Base-by-base conservation (phyloP, 345 rosid species). In the Eucalyptus decipiens region DNA sequence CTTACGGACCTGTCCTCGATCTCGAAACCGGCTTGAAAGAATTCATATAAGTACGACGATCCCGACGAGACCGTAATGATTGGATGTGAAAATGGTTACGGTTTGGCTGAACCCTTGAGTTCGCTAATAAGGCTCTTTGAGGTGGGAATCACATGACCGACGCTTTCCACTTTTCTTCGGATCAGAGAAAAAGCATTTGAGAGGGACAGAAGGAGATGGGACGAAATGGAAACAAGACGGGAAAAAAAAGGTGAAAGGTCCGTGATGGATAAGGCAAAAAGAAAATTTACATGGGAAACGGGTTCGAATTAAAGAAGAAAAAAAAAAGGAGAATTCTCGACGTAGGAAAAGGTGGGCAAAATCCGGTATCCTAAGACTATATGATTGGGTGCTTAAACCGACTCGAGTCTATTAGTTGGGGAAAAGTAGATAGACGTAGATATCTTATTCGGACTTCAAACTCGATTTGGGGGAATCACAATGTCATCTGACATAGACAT, bases 401-500 rank as follows among this genome's bases (percentile, higher is more conserved):
- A 37, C 16, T 37, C 45, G 4, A 6, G 28, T 11, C 83, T 37
- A 21, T 72, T 72, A 6, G 3, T 1, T 10, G 40, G 43, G 80
- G 14, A 9, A 34, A 69, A 18, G 24, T 69, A 18, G 12, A 69
- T 37, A 5, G 8, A 11, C 26, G 3, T 16, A 19, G 45, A 37
- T 42, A 72, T 34, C 28, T 37, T 72, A 37, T 72, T 5, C 1
- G 0, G 1, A 3, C 14, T 72, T 37, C 1, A 37, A 2, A 19
- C 13, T 72, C 2, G 15, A 21, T 76, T 76, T 76, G 5, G 15
- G 15, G 15, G 15, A 76, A 37, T 76, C 45, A 3, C 2, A 11
- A 3, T 37, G 28, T 40, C 47, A 40, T 37, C 1, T 24, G 3
- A 11, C 9, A 0, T 9, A 21, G 28, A 6, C 8, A 72, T 72